Evolutionary conservation across 2,329 filamentous ascomycete genomes (phyloP), one percentile per base, ranked within the genome.

Genomic region (Neofusicoccum parvum): DNA sequence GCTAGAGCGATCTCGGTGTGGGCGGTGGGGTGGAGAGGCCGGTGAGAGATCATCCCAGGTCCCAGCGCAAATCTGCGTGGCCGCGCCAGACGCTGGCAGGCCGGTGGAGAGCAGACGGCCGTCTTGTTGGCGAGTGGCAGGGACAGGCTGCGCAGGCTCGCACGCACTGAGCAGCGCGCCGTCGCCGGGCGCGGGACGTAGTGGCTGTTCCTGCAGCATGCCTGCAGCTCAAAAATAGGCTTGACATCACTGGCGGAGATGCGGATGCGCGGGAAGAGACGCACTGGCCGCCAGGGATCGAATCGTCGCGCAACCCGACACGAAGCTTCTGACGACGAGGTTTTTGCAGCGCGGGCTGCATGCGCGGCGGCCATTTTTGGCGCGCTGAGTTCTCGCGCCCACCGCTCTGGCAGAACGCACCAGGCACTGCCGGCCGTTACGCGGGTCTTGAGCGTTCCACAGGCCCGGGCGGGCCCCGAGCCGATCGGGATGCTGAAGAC

Each of bases 1-100:
- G 32, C 17, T 53, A 43, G 45, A 49, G 45, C 63, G 63, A 65
- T 58, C 49, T 50, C 51, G 63, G 54, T 14, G 54, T 20, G 54
- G 54, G 15, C 50, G 45, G 43, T 39, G 43, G n/a, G 39, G 51
- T 65, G 53, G 43, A 43, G 51, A 49, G 51, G 53, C 43, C 59
- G 46, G 46, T 62, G 59, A 62, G 37, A 60, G 56, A 60, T 60
- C 56, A 27, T 48, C 54, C 43, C 51, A 32, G 63, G 34, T 34
- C 62, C 62, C 45, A 41, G 63, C 15, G 63, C 20, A 58, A 65
- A 65, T 65, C 63, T 59, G 63, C 63, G 63, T 43, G 51, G 51
- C 43, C 43, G 20, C 37, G 48, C 20, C 20, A n/a, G 14, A 17
- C 43, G 9, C 14, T 60, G 41, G 39, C 39, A 32, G 11, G 27